phyloP scores from a whole-genome alignment of 371 early-diverging fungal genomes.

The Rhizopus delemar region DNA sequence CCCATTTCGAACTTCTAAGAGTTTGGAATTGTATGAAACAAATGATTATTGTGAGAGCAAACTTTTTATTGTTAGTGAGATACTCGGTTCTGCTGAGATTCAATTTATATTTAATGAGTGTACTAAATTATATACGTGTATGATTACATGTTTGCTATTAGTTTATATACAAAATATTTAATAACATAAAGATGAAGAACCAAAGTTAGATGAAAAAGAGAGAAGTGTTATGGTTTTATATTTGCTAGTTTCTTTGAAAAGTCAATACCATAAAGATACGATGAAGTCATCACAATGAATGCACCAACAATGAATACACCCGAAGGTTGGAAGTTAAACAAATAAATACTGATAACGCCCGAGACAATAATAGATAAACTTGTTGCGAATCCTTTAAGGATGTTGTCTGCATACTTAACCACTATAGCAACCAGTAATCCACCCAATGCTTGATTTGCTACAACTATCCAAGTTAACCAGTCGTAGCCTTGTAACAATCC shows the following conservation, averaged over 20 bases:
- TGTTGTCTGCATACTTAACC: conserved; percentile 86
- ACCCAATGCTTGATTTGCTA: conserved; percentile 76
- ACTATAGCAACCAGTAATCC: conserved; percentile 82
- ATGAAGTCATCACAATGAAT: conserved; percentile 55
- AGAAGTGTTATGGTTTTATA: background rate
- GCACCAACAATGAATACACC: conserved; percentile 67
- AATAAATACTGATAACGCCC: conserved; percentile 64
- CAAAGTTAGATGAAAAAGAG: background rate
- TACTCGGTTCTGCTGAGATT: too few species aligned
- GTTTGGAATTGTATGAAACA: background rate
- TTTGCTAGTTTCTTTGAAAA: conserved; percentile 7
- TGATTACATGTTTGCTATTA: too few species aligned
- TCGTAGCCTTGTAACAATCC: conserved; percentile 79
- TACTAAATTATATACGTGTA: too few species aligned
- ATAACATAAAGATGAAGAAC: background rate
- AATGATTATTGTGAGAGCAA: background rate
- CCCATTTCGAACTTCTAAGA: conserved; percentile 5
- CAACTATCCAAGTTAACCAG: conserved; percentile 68
- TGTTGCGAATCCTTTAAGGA: conserved; percentile 85
- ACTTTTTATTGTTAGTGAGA: too few species aligned
- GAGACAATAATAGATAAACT: conserved; percentile 82
- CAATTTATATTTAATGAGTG: too few species aligned
- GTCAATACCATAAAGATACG: conserved; percentile 56
- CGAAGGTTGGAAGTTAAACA: conserved; percentile 74
- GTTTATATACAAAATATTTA: background rate